These are phyloP conservation scores for Camellia oleifera DNA, from an alignment of 179 eudicot genomes.

Conservation along the genomic window DNA sequence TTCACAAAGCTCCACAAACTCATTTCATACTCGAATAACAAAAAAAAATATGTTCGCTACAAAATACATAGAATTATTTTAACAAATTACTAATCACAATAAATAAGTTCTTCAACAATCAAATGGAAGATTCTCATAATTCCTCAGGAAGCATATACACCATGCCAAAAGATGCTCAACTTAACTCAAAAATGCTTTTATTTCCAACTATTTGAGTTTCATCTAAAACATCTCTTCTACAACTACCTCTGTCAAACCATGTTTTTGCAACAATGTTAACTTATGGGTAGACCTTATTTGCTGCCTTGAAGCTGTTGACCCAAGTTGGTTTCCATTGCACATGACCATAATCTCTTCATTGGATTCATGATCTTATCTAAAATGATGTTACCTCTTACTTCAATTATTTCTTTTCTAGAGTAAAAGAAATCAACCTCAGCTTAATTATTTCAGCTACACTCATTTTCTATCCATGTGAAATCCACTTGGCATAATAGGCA, in stretches of 20 bases:
- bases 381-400: no score
- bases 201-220: no score
- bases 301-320: no score
- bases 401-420: no score
- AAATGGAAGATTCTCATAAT: no score
- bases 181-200: not conserved
- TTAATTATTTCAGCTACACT: no score
- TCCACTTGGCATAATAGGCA: no score
- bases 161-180: not conserved
- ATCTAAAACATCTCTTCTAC: not conserved
- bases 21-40: not conserved
- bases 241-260: not conserved
- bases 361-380: no score
- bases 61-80: not conserved
- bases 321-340: no score
- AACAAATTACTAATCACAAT: not conserved
- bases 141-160: not conserved
- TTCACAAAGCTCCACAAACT: not conserved
- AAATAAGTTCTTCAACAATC: not conserved
- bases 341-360: no score
- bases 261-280: not conserved
- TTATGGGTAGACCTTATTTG: not conserved
- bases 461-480: no score
- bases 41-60: not conserved
- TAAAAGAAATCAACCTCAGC: no score